These are phyloP conservation scores for Neurospora hispaniola DNA, from an alignment of 495 filamentous ascomycete genomes.

Conservation along the genomic window DNA sequence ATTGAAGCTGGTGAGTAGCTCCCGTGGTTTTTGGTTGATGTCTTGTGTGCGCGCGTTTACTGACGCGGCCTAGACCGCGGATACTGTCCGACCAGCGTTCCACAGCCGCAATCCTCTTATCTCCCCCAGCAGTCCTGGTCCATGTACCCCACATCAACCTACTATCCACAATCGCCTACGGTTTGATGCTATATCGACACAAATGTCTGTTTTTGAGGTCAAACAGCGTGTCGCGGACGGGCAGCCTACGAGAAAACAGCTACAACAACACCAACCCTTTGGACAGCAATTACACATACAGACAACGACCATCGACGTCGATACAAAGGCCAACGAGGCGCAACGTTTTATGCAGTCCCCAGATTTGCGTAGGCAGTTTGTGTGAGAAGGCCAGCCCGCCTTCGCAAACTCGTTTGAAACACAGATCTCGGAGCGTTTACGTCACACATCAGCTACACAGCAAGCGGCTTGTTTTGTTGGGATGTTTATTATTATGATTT, in stretches of 20 bases:
- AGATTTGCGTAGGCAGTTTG: background rate
- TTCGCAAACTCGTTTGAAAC: background rate
- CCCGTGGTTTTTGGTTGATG: background rate
- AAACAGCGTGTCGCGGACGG: background rate
- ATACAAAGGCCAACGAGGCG: background rate
- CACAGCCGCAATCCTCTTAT: constrained; percentile 6
- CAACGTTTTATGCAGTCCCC: background rate
- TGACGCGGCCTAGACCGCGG: background rate
- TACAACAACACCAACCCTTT: background rate
- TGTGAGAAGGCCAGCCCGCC: background rate
- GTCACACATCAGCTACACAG: background rate
- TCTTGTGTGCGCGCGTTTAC: background rate
- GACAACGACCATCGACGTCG: background rate
- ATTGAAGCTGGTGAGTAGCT: constrained; percentile 14
- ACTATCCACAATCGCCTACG: constrained; percentile 8
- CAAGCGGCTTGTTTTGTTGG: background rate
- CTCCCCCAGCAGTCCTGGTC: constrained; percentile 12
- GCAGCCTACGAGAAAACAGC: background rate
- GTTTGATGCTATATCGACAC: background rate
- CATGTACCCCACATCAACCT: constrained; percentile 8
- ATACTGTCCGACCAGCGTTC: constrained; percentile 2
- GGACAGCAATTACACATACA: background rate
- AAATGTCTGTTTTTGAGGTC: background rate
- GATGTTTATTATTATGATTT: no score
- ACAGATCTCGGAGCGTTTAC: background rate